Conservation (phyloP, 306 rosid species). For the Trifolium pratense region DNA sequence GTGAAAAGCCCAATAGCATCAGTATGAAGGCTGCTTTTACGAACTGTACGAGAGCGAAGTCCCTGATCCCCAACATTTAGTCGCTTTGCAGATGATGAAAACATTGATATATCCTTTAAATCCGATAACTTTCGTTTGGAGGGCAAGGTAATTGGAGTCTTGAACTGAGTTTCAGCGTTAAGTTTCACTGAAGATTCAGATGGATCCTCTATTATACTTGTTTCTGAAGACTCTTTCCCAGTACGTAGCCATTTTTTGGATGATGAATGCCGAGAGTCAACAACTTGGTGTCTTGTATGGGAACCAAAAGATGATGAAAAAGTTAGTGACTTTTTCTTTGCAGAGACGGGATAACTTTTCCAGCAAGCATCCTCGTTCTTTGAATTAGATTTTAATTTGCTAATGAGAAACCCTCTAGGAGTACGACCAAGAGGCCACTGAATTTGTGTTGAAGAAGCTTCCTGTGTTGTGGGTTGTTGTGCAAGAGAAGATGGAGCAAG, state of each 20-base stretch:
- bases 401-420: constrained; percentile 72
- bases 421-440: constrained; percentile 92
- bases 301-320: constrained; percentile 77
- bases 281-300: constrained; percentile 59
- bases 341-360: constrained; percentile 56
- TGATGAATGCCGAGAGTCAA: constrained; percentile 55
- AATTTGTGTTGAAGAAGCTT: constrained; percentile 61
- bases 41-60: constrained; percentile 65
- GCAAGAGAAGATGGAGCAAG: constrained; percentile 74
- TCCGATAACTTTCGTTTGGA: constrained; percentile 78
- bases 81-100: constrained; percentile 71
- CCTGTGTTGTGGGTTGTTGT: constrained; percentile 74
- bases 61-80: constrained; percentile 74
- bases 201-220: constrained; percentile 51
- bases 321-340: constrained; percentile 71
- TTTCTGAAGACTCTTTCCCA: constrained; percentile 59
- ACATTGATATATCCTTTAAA: constrained; percentile 62
- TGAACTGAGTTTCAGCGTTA: constrained; percentile 62
- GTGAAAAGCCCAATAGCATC: constrained; percentile 68
- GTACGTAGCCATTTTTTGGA: constrained; percentile 51
- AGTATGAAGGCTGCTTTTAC: constrained; percentile 55
- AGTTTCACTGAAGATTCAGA: constrained; percentile 55
- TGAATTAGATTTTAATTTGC: constrained; percentile 58
- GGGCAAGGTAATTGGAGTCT: constrained; percentile 73
- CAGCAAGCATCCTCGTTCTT: constrained; percentile 63